A percentile compares a stretch with the other conserved stretches of the same genome.
Conservation (phyloP, 139 green algal species). For the Micromonas commoda region DNA sequence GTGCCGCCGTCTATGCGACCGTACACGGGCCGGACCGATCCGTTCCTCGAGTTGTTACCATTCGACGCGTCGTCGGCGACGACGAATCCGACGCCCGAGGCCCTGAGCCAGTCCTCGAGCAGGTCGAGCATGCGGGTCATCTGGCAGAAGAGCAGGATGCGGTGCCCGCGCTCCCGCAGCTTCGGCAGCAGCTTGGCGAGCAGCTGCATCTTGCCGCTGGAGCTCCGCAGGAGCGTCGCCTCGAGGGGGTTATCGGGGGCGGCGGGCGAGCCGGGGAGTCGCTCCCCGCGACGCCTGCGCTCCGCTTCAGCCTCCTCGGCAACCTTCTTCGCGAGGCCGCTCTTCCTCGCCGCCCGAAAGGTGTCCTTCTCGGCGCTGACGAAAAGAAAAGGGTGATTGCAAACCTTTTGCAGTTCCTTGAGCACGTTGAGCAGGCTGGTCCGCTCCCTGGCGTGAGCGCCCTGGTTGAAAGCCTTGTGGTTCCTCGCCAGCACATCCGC, state of each 20-base stretch:
- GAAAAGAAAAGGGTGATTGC: conserved; percentile 73
- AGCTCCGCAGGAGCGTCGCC: background rate
- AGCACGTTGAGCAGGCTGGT: conserved; percentile 85
- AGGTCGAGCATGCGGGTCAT: conserved; percentile 98
- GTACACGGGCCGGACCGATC: background rate
- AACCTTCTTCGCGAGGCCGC: background rate
- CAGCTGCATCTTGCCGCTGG: conserved; percentile 85
- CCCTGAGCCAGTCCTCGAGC: conserved; percentile 64
- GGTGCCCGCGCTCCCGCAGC: conserved; percentile 60
- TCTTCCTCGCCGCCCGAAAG: background rate
- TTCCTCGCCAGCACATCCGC: conserved; percentile 92
- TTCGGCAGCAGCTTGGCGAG: conserved; percentile 62
- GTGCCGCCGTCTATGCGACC: background rate
- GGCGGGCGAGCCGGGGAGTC: too few relatives aligned
- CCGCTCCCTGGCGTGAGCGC: conserved; percentile 40
- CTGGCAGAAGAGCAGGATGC: conserved; percentile 90
- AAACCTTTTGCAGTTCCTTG: conserved; percentile 88
- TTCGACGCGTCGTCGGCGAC: background rate
- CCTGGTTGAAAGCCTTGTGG: conserved; percentile 90
- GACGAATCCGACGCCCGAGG: background rate
- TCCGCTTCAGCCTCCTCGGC: background rate
- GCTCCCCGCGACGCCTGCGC: too few relatives aligned
- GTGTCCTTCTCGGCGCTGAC: background rate
- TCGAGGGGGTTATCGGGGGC: too few relatives aligned
- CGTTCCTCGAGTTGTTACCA: background rate